Conservation (phyloP, 164 flowering plant species). For the Vitis rotundifolia region DNA sequence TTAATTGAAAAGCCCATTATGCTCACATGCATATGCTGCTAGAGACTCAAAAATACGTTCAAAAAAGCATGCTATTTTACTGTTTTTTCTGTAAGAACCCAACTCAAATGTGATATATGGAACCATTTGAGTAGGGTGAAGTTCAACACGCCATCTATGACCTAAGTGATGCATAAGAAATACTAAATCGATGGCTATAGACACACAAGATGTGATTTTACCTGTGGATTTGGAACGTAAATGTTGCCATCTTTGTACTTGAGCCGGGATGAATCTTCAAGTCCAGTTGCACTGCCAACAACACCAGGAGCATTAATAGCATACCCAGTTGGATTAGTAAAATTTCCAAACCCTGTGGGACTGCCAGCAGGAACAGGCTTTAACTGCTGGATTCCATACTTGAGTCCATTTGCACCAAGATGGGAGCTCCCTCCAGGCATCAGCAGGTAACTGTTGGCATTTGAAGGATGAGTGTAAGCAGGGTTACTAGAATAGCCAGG, state of each 20-base stretch:
- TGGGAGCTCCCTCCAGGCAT: constrained; percentile 93
- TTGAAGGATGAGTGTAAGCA: constrained; percentile 80
- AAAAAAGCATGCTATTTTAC: too few relatives aligned
- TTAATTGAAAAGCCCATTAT: too few relatives aligned
- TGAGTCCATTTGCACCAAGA: constrained; percentile 58
- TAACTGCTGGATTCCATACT: constrained; percentile 80
- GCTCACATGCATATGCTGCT: too few relatives aligned
- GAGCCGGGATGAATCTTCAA: constrained; percentile 82
- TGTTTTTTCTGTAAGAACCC: too few relatives aligned
- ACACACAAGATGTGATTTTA: constrained; percentile 13
- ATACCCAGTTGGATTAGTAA: constrained; percentile 71
- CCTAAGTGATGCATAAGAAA: not conserved
- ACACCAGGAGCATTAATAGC: constrained; percentile 68
- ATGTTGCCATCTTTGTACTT: constrained; percentile 89
- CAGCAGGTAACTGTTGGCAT: constrained; percentile 71
- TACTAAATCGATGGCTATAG: not conserved
- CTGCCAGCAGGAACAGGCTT: constrained; percentile 74
- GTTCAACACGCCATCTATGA: too few relatives aligned
- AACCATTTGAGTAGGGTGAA: too few relatives aligned
- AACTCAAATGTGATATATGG: too few relatives aligned
- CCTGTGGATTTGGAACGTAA: constrained; percentile 89
- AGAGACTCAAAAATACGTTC: too few relatives aligned
- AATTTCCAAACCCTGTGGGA: constrained; percentile 82
- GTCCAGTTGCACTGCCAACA: constrained; percentile 60
- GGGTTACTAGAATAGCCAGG: constrained; percentile 80